Conservation (phyloP, 257 asterid species). For the Solanum phureja region DNA sequence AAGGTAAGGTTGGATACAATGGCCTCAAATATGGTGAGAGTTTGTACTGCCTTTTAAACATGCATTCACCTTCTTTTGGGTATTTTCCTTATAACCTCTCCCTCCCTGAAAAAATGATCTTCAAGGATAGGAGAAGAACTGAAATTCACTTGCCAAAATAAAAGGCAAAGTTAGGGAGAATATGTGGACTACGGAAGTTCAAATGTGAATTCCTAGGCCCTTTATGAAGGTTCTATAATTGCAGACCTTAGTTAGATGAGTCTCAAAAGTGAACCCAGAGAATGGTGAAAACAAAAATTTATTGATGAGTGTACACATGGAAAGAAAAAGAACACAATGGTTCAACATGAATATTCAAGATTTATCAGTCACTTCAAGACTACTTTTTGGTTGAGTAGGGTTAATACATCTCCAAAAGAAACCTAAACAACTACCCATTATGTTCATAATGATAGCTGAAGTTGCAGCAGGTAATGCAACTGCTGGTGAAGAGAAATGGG, state of each 20-base stretch:
- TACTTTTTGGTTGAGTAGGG: slow-evolving; percentile 32
- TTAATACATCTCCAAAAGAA: slow-evolving; percentile 62
- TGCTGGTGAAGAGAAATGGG: slow-evolving; percentile 73
- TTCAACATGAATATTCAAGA: not conserved
- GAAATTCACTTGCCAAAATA: not conserved
- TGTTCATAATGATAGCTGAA: slow-evolving; percentile 78
- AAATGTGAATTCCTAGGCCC: not conserved
- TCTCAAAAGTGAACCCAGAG: not conserved
- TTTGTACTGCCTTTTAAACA: too few relatives aligned
- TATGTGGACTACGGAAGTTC: not conserved
- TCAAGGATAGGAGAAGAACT: not conserved
- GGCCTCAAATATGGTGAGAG: too few relatives aligned
- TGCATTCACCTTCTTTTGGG: not conserved
- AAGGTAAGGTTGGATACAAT: not conserved
- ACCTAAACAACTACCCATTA: slow-evolving; percentile 85
- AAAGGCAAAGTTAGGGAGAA: not conserved
- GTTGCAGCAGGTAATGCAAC: slow-evolving; percentile 81
- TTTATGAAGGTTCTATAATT: not conserved
- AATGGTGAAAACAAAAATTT: not conserved
- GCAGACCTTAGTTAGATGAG: not conserved
- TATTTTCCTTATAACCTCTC: not conserved
- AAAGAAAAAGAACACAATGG: not conserved
- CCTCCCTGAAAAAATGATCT: not conserved
- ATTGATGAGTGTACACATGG: not conserved
- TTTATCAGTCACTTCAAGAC: not conserved